Evolutionary conservation across 2,329 filamentous ascomycete species (phyloP), one percentile per base, ranked within the genome.

Genomic region (Bretziella fagacearum): DNA sequence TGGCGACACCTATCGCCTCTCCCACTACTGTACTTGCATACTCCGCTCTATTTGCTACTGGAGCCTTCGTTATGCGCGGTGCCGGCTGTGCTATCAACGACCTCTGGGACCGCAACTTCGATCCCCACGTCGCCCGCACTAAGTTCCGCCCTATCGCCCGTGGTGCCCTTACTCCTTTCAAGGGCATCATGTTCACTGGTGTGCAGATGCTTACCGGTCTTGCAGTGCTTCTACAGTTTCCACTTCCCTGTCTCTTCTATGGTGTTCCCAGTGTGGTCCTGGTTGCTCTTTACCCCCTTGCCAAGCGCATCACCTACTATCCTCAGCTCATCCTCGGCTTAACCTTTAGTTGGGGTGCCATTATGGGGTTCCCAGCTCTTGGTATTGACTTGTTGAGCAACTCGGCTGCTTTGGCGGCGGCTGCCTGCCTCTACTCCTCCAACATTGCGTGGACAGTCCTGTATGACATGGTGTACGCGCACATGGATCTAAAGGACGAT

Each of bases 391-490:
- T 91, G n/a, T 60, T 89, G 10, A 63, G 72, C 4, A 73, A 81
- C 53, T 64, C 64, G 18, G 61, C 73, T 1, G 81, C 82, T 2
- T 58, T 84, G 49, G 66, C 70, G 3, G 77, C 81, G 1, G 81
- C 82, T 1, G 74, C 69, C 2, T 74, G 73, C 49, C 65, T 93
- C 42, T 93, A 93, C 58, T 65, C 72, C 8, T 85, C 81, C 36
- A 91, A 86, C 55, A 69, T 91, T 20, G 77, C 83, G 2, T 93
- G 86, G 86, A 93, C 84, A 0, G 71, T 93, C 22, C 63, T 93
- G 32, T 93, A 93, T 60, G 85, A 93, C 60, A 93, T 91, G 76
- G 85, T 93, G 26, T 93, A 93, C 60, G 85, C 85, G 11, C 85
- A 93, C 59, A 89, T 91, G 78, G 85, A 93, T 56, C 81, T 89